Percentiles rank a stretch among this genome's conserved stretches.
Evolutionary conservation across 2,329 filamentous ascomycete genomes (phyloP).

Genomic region (Stagonosporopsis rhizophila): DNA sequence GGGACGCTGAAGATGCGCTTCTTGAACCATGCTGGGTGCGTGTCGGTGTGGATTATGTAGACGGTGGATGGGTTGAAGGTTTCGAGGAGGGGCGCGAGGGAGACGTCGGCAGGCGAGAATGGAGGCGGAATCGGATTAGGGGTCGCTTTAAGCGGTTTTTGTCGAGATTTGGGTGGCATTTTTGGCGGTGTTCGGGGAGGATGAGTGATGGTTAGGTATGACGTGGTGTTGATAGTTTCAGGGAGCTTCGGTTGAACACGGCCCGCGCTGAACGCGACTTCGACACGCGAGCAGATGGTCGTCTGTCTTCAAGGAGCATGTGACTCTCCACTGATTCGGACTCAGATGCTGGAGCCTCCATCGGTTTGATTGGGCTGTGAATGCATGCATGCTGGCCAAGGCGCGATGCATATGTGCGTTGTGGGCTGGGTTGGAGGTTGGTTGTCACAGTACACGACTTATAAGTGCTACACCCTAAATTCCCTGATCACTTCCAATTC

Average conservation of each 20-base stretch:
- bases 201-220: conserved; percentile 4
- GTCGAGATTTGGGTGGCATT: conserved; percentile 33
- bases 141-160: conserved; percentile 25
- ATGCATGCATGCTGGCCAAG: not conserved
- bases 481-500: not conserved
- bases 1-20: conserved; percentile 83
- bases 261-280: conserved; percentile 15
- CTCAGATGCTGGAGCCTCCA: not conserved
- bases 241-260: conserved; percentile 6
- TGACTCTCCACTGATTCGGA: not conserved
- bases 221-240: conserved; percentile 17
- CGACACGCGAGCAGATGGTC: not conserved
- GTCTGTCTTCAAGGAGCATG: not conserved
- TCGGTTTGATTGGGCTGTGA: not conserved
- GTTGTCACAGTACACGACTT: not conserved
- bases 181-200: not conserved
- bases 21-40: conserved; percentile 73
- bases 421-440: conserved; percentile 12
- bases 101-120: conserved; percentile 61
- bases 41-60: conserved; percentile 86
- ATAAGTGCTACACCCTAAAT: not conserved
- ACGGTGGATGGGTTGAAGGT: conserved; percentile 72
- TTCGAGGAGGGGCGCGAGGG: conserved; percentile 70
- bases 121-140: conserved; percentile 18
- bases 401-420: not conserved